Conservation (phyloP, 2,329 filamentous ascomycete species). For the Trichoderma oligosporum region DNA sequence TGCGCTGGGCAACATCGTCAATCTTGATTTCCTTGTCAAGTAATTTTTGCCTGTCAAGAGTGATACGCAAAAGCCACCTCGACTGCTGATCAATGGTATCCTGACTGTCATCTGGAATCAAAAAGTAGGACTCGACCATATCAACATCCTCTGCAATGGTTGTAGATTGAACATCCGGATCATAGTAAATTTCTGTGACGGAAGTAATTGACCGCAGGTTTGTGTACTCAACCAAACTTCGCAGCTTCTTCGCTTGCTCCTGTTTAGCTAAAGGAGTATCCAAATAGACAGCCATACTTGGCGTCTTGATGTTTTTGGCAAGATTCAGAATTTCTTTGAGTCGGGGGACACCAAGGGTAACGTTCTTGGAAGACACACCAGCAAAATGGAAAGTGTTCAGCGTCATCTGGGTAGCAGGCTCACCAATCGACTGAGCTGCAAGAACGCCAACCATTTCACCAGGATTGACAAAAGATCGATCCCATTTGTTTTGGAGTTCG, state of each 20-base stretch:
- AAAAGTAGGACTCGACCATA: conserved; percentile 95
- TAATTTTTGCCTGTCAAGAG: conserved; percentile 88
- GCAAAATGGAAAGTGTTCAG: conserved; percentile 99
- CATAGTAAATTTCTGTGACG: conserved; percentile 94
- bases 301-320: conserved; percentile 96
- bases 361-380: conserved; percentile 99
- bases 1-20: conserved; percentile 81
- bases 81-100: conserved; percentile 70
- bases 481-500: conserved; percentile 84
- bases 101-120: conserved; percentile 76
- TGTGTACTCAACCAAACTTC: conserved; percentile 90
- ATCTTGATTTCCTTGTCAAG: conserved; percentile 91
- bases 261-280: conserved; percentile 62
- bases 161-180: conserved; percentile 82
- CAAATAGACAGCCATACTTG: conserved; percentile 91
- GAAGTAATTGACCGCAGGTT: conserved; percentile 88
- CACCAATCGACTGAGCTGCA: conserved; percentile 96
- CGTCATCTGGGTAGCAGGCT: conserved; percentile 98
- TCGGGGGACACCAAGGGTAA: conserved; percentile 96
- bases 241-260: conserved; percentile 77
- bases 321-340: conserved; percentile 99
- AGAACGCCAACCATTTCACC: conserved; percentile 99
- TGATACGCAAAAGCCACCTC: conserved; percentile 90
- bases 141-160: conserved; percentile 84
- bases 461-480: conserved; percentile 78